phyloP scores from a whole-genome alignment of 2,329 filamentous ascomycete genomes.

The Neopestalotiopsis clavispora region DNA sequence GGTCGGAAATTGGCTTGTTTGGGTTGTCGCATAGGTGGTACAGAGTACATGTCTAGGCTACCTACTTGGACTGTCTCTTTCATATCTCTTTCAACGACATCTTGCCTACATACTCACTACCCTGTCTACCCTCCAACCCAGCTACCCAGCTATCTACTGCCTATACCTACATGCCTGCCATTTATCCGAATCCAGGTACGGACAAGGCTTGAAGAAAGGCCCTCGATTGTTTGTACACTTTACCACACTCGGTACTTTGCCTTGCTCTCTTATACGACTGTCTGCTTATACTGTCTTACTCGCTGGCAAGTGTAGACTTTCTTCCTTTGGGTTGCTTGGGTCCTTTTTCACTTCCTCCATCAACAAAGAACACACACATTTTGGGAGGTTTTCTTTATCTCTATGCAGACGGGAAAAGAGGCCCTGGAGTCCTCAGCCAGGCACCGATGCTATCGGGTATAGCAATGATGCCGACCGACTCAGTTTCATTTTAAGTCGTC shows the following conservation, averaged over 20 bases:
- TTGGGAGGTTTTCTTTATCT: background rate
- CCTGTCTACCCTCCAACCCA: background rate
- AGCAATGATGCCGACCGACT: background rate
- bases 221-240: background rate
- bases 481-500: background rate
- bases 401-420: background rate
- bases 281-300: background rate
- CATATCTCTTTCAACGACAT: background rate
- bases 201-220: background rate
- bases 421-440: background rate
- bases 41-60: slow-evolving; percentile 30
- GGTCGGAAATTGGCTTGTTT: slow-evolving; percentile 13
- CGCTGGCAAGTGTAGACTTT: background rate
- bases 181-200: background rate
- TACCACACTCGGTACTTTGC: background rate
- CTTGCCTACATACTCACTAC: background rate
- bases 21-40: slow-evolving; percentile 5
- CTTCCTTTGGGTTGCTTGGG: background rate
- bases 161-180: background rate
- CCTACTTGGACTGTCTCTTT: slow-evolving; percentile 25
- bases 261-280: background rate
- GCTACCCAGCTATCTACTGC: background rate
- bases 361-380: background rate
- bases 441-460: background rate
- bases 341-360: background rate